Evolutionary conservation across 2,329 filamentous ascomycete species (phyloP).

Genomic region (Calcarisporium arbuscula): DNA sequence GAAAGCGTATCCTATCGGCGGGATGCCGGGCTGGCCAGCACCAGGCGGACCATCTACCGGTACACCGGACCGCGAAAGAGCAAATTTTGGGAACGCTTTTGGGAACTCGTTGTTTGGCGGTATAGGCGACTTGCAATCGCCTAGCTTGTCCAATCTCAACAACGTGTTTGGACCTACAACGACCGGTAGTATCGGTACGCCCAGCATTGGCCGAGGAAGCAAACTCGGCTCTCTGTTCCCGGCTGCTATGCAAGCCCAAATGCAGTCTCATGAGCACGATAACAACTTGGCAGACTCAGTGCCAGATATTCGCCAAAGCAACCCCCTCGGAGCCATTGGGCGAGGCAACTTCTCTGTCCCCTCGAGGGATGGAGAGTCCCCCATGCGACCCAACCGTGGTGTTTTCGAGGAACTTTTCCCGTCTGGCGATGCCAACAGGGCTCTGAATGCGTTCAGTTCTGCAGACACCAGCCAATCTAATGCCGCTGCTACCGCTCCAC

Average conservation of each 20-base stretch:
- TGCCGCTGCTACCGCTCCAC: constrained; percentile 23
- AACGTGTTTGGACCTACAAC: constrained; percentile 63
- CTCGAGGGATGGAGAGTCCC: constrained; percentile 52
- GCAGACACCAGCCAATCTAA: constrained; percentile 29
- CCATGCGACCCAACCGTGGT: constrained; percentile 48
- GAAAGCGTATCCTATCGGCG: constrained; percentile 63
- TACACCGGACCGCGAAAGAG: constrained; percentile 61
- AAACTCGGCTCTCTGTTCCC: constrained; percentile 87
- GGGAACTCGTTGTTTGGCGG: constrained; percentile 76
- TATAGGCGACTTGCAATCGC: constrained; percentile 72
- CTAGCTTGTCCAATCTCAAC: constrained; percentile 59
- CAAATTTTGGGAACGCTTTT: constrained; percentile 53
- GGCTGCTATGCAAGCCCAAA: constrained; percentile 81
- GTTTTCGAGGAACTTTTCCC: constrained; percentile 51
- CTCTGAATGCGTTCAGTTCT: constrained; percentile 29
- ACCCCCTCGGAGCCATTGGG: constrained; percentile 62
- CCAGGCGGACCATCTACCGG: constrained; percentile 51
- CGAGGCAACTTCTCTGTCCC: constrained; percentile 51
- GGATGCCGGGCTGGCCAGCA: constrained; percentile 56
- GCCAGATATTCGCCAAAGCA: constrained; percentile 53
- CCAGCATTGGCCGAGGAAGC: constrained; percentile 68
- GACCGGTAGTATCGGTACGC: constrained; percentile 47
- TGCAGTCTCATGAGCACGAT: constrained; percentile 67
- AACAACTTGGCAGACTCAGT: constrained; percentile 50
- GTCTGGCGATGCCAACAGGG: constrained; percentile 25